Evolutionary conservation across 306 rosid species (phyloP), one percentile per base, ranked within the genome.

Genomic region (Medicago arabica): DNA sequence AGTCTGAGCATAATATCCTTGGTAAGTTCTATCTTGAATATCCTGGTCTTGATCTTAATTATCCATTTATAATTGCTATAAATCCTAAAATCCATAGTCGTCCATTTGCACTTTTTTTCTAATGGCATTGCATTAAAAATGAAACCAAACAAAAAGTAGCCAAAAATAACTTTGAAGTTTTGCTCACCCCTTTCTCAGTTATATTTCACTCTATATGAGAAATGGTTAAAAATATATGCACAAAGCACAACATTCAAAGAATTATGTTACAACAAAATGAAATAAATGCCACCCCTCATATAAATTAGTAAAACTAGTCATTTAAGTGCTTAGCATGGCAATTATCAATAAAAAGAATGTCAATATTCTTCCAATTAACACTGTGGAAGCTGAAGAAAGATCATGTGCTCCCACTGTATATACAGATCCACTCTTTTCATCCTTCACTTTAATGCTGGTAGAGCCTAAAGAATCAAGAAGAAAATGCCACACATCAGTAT

Each of bases 381-480:
- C 12, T 34, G 78, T 59, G 50, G 93, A 78, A 83, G 85, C 84
- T 38, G 90, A 83, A 61, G 87, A 78, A 76, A 93, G 64, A 64
- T 89, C 63, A 67, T 89, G 88, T 72, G 90, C 68, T 18, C 83
- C 86, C 25, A 95, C 86, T 23, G 86, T 34, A 78, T 86, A 88
- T 57, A 75, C 87, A 7, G 78, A 31, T 81, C 91, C 91, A 16
- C 83, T 82, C 9, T 38, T 44, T 14, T 84, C 87, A 74, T 90
- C 99, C 83, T 85, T 90, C 87, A 92, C 87, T 83, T 84, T 85
- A 13, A 95, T 89, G 93, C 87, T 83, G 46, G 90, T 58, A 86
- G 95, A 86, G 73, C 95, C 95, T 89, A 59, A 38, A 74, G 17
- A 53, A 75, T 34, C 71, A 84, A 50, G 0, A 66, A 70, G 23